Base-by-base conservation (phyloP, 176 grass and related monocot species). In the Musa schizocarpa region DNA sequence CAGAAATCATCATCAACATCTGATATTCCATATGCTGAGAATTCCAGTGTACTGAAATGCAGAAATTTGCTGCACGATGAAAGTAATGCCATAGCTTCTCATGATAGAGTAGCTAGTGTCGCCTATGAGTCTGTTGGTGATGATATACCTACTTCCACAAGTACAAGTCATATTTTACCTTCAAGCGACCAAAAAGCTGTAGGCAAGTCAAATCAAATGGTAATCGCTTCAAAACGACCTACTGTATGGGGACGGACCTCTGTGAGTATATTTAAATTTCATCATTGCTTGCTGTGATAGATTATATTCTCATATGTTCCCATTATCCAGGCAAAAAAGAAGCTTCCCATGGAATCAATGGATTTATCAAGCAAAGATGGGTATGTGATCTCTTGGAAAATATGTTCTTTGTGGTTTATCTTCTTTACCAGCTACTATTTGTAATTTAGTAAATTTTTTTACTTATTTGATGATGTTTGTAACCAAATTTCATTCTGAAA, bases 231-330 rank as follows among this genome's bases (percentile, higher is more conserved):
- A 23, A 87, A 87, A 87, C 79, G 10, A 50, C 34, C 54, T 25
- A 89, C 90, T 22, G 83, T 91, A 80, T 99, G 86, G 88, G 90
- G 90, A 19, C 95, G 90, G 80, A 91, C 95, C 43, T 99, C 95
- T 68, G 95, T 99, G 83, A 86, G 95, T 84, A 65, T 65, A 82
- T 70, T 25, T 79, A 27, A 63, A 66, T 54, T 53, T 14, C 7
- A 49, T 21, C 63, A 17, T 51, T 21, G 52, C 21, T 64, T 72
- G 9, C 53, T 52, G 43, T 63, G n/a, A 52, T 9, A 56, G 23
- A 24, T 16, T 25, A 49, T 20, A 23, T 43, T 64, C 5, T 23
- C 65, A 65, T 23, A 13, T 81, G 68, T 76, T 13, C 50, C 26
- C 11, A 74, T 52, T 53, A 80, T 87, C 25, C 82, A 99, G 95